phyloP scores from a whole-genome alignment of 352 stramenopile species.

The Phytopythium ostracodes region DNA sequence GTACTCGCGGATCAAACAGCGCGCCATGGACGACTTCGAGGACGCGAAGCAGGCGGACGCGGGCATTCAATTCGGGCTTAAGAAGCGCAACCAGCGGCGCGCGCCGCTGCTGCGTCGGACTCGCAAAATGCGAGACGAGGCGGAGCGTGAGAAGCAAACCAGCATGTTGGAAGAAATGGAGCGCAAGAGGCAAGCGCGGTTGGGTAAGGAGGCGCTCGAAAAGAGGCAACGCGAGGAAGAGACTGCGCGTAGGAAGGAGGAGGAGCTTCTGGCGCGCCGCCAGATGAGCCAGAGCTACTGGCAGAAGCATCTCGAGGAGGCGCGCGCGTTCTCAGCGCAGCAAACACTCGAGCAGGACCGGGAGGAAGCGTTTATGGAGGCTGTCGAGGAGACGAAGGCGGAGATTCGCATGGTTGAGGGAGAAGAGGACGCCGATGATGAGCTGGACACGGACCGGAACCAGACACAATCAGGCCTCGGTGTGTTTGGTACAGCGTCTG shows the following conservation, averaged over 20 bases:
- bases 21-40: slow-evolving; percentile 36
- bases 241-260: slow-evolving; percentile 16
- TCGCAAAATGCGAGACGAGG: slow-evolving; percentile 39
- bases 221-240: slow-evolving; percentile 17
- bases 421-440: slow-evolving; percentile 26
- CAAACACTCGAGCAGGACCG: slow-evolving; percentile 26
- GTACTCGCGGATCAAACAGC: slow-evolving; percentile 41
- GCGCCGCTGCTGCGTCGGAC: slow-evolving; percentile 35
- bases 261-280: slow-evolving; percentile 28
- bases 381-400: slow-evolving; percentile 27
- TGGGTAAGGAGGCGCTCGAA: slow-evolving; percentile 21
- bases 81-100: slow-evolving; percentile 39
- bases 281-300: slow-evolving; percentile 68
- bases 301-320: slow-evolving; percentile 57
- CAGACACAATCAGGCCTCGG: slow-evolving; percentile 42
- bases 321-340: slow-evolving; percentile 38
- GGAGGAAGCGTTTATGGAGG: slow-evolving; percentile 19
- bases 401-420: slow-evolving; percentile 29
- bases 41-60: slow-evolving; percentile 27
- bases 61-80: slow-evolving; percentile 35
- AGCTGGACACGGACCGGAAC: slow-evolving; percentile 13
- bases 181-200: slow-evolving; percentile 19
- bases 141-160: slow-evolving; percentile 25
- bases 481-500: slow-evolving; percentile 48
- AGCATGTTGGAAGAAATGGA: slow-evolving; percentile 26